These are phyloP conservation scores for Myxozyma sirexii DNA, from an alignment of 805 yeast genomes.

Conservation along the genomic window DNA sequence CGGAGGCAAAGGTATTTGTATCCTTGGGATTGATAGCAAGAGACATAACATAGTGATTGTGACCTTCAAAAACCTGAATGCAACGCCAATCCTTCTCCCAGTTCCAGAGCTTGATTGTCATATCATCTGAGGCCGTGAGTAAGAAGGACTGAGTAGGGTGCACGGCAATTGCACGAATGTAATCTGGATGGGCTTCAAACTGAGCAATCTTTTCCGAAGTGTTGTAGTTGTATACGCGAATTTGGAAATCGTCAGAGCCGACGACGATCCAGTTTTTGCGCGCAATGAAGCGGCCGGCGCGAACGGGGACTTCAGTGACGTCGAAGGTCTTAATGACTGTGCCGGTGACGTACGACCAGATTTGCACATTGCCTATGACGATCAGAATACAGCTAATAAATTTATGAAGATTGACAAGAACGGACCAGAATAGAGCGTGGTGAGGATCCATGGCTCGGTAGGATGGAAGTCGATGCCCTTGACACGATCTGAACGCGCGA, in stretches of 20 bases:
- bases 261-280: conserved; percentile 96
- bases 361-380: conserved; percentile 88
- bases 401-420: not conserved
- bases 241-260: conserved; percentile 93
- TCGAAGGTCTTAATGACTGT: conserved; percentile 79
- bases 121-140: conserved; percentile 88
- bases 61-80: conserved; percentile 93
- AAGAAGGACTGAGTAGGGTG: conserved; percentile 92
- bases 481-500: conserved; percentile 92
- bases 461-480: conserved; percentile 99
- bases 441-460: conserved; percentile 83
- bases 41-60: conserved; percentile 92
- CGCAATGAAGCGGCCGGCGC: conserved; percentile 93
- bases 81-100: conserved; percentile 94
- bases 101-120: conserved; percentile 91
- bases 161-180: conserved; percentile 88
- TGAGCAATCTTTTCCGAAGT: conserved; percentile 93
- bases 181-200: conserved; percentile 98
- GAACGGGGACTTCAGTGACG: conserved; percentile 93
- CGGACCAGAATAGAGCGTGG: conserved; percentile 39
- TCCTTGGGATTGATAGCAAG: conserved; percentile 96
- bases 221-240: conserved; percentile 91
- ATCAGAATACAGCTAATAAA: not conserved
- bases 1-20: conserved; percentile 95
- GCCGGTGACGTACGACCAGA: conserved; percentile 90